Evolutionary conservation across 2,329 filamentous ascomycete genomes (phyloP), one percentile per base, ranked within the genome.

Genomic region (Fusarium mexicanum): DNA sequence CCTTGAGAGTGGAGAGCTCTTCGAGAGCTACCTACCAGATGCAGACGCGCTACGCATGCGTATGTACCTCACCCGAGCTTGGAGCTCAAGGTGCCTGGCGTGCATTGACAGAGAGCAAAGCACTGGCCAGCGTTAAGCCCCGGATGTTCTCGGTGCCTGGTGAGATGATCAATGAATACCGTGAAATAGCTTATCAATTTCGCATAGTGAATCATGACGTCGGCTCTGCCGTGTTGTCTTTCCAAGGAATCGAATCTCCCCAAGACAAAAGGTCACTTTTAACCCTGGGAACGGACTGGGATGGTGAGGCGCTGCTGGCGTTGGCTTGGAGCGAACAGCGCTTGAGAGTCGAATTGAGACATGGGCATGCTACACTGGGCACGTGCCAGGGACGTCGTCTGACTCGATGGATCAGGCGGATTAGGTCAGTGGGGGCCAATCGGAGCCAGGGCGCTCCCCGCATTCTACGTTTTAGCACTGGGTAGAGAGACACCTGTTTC

Each of bases 351-450:
- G 47, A 66, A 63, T 68, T 74, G 74, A 76, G 72, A 76, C 74
- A 76, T 59, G 61, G 61, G 64, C 67, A 66, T 69, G 67, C 60
- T 67, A 77, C 53, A 58, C 43, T 46, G 67, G 75, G 77, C 77
- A 79, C 77, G 77, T 79, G 77, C 77, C 70, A 75, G 77, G 76
- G 75, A 75, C 73, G 77, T 79, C 77, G 77, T 79, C 77, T 79
- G 77, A 79, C 77, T 79, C 63, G 70, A 77, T 76, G 74, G 77
- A 79, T 79, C 77, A 79, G 76, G 77, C 76, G 77, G 77, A 75
- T 72, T 71, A 43, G 38, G 57, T 51, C 65, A 33, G 76, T 77
- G 70, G 76, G 53, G 75, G 47, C 76, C 76, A 77, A 78, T 78
- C 73, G 76, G 76, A 78, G 74, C 57, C 64, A 75, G 51, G 59